phyloP scores from a whole-genome alignment of 768 basidiomycete genomes.

The Leucosporidium creatinivorum region DNA sequence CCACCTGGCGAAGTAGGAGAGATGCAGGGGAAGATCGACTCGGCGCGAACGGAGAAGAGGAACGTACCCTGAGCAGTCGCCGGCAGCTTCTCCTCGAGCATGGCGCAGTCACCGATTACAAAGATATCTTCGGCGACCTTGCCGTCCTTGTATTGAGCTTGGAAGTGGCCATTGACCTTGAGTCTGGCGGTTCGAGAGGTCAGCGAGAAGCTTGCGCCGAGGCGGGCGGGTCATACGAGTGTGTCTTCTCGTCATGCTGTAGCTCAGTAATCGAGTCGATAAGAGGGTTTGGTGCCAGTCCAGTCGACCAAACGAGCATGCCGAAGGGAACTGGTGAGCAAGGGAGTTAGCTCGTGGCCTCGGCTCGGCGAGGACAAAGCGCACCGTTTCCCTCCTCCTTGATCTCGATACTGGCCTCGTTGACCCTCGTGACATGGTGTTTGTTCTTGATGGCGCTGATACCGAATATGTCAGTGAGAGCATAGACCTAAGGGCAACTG shows the following conservation, averaged over 20 bases:
- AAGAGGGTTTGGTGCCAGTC: conserved; percentile 72
- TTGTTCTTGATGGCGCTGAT: conserved; percentile 59
- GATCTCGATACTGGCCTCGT: conserved; percentile 39
- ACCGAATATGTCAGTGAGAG: background rate
- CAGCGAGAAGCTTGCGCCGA: too few species aligned
- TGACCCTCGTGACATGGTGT: conserved; percentile 65
- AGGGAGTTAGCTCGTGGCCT: too few species aligned
- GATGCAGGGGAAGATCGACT: too few species aligned
- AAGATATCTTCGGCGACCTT: background rate
- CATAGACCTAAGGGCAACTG: background rate
- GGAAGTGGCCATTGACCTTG: background rate
- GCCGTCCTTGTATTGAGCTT: background rate
- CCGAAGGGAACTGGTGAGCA: conserved; percentile 74
- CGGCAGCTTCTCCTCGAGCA: background rate
- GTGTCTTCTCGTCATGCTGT: conserved; percentile 41
- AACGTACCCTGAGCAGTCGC: conserved; percentile 48
- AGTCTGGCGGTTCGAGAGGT: too few species aligned
- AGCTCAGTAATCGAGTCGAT: conserved; percentile 56
- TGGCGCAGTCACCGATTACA: background rate
- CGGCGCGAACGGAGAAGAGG: background rate
- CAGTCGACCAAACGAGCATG: conserved; percentile 80
- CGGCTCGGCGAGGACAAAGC: too few species aligned
- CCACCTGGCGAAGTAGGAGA: too few species aligned
- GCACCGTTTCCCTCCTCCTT: conserved; percentile 56
- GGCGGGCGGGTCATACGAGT: too few species aligned